Evolutionary conservation across 2,329 filamentous ascomycete species (phyloP).

Genomic region (Clarireedia homoeocarpa): DNA sequence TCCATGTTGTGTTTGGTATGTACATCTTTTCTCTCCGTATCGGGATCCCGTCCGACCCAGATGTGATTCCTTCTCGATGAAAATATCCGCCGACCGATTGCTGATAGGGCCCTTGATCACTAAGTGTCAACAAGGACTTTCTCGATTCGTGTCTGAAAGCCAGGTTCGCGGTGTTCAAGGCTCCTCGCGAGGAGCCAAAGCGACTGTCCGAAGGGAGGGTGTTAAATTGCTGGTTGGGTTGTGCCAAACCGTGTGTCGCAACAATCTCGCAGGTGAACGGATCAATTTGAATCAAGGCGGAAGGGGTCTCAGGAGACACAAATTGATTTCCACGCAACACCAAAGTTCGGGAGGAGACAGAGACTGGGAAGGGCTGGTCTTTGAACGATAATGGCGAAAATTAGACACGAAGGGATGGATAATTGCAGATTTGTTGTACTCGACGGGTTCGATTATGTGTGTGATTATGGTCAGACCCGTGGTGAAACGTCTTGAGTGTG

Average conservation of each 20-base stretch:
- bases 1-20: constrained; percentile 73
- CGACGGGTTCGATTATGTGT: background rate
- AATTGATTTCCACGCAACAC: background rate
- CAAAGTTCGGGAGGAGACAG: too few species aligned
- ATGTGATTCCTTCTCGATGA: constrained; percentile 25
- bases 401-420: background rate
- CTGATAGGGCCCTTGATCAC: constrained; percentile 31
- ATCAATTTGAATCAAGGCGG: background rate
- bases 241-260: background rate
- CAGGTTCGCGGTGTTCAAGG: constrained; percentile 35
- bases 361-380: constrained; percentile 2
- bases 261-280: background rate
- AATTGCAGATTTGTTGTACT: background rate
- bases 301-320: background rate
- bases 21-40: constrained; percentile 49
- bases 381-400: too few species aligned
- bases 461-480: background rate
- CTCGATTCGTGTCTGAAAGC: constrained; percentile 39
- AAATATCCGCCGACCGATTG: constrained; percentile 29
- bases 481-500: constrained; percentile 9
- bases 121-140: constrained; percentile 36
- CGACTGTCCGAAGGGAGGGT: background rate
- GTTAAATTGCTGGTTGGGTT: background rate
- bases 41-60: constrained; percentile 10
- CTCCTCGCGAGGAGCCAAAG: constrained; percentile 22